Percentiles rank a stretch among this genome's conserved stretches.
Conservation (phyloP, 371 early-diverging fungal genomes). For the Lichtheimia corymbifera region DNA sequence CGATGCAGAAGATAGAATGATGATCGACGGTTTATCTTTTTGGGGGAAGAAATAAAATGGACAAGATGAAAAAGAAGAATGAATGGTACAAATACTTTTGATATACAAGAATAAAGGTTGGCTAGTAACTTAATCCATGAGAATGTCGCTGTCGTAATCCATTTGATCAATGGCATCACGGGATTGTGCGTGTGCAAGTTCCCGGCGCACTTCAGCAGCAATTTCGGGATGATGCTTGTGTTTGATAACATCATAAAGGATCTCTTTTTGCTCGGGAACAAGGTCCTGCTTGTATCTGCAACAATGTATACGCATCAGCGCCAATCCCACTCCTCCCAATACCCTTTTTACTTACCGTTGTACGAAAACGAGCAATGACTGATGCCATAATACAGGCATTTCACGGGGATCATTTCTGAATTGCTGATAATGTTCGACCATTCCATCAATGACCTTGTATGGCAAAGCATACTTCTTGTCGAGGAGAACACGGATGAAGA, state of each 20-base stretch:
- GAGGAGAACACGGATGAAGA: slow-evolving; percentile 93
- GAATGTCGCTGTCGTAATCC: slow-evolving; percentile 21
- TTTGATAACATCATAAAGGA: slow-evolving; percentile 80
- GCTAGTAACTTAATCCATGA: slow-evolving; percentile 20
- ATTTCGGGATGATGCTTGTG: slow-evolving; percentile 81
- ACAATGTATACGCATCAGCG: not conserved
- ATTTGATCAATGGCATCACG: slow-evolving; percentile 62
- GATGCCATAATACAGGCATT: slow-evolving; percentile 98
- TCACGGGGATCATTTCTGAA: slow-evolving; percentile 81
- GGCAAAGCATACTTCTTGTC: slow-evolving; percentile 99
- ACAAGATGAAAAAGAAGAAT: too few species aligned
- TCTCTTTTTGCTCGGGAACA: slow-evolving; percentile 92
- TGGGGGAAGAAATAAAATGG: not conserved
- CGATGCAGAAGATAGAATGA: too few species aligned
- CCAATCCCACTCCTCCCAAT: not conserved
- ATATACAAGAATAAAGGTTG: too few species aligned
- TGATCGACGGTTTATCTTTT: not conserved
- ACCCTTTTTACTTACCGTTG: slow-evolving; percentile 62
- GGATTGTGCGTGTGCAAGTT: slow-evolving; percentile 66
- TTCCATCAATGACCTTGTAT: slow-evolving; percentile 92
- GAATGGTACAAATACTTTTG: too few species aligned
- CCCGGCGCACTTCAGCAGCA: slow-evolving; percentile 92
- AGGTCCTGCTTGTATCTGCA: slow-evolving; percentile 91
- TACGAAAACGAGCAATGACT: slow-evolving; percentile 90
- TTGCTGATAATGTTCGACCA: slow-evolving; percentile 92